These are phyloP conservation scores for Yamadazyma atlantica DNA, from an alignment of 1,139 yeast species.

Conservation along the genomic window DNA sequence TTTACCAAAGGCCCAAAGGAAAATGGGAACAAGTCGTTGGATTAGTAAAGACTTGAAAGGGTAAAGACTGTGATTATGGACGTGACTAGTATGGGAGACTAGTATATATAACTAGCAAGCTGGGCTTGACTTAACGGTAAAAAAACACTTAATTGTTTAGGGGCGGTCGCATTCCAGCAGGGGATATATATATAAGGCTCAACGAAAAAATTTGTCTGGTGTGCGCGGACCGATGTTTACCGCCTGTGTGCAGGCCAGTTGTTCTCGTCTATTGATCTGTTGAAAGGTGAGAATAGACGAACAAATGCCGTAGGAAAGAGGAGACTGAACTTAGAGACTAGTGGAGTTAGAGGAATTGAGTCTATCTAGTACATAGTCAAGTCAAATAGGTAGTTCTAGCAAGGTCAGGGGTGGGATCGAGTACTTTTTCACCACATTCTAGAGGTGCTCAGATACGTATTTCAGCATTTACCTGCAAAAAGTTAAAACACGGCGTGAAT, in stretches of 20 bases:
- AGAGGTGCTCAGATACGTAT: too few relatives aligned
- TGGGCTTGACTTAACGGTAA: too few relatives aligned
- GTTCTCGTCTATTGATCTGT: conserved; percentile 2
- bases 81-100: too few relatives aligned
- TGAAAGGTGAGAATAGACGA: too few relatives aligned
- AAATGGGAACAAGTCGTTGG: too few relatives aligned
- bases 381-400: not conserved
- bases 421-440: too few relatives aligned
- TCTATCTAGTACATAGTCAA: too few relatives aligned
- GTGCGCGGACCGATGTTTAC: not conserved
- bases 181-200: conserved; percentile 1
- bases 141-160: not conserved
- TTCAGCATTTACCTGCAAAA: not conserved
- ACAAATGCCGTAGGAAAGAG: not conserved
- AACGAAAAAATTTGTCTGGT: not conserved
- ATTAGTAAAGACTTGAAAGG: too few relatives aligned
- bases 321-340: not conserved
- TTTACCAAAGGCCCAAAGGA: too few relatives aligned
- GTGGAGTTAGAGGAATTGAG: not conserved
- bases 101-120: too few relatives aligned
- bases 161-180: not conserved
- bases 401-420: not conserved
- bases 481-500: not conserved
- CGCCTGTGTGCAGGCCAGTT: not conserved
- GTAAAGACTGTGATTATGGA: too few relatives aligned